Percentiles rank a stretch among this genome's conserved stretches.
Evolutionary conservation across 2,329 filamentous ascomycete genomes (phyloP).

Genomic region (Epichloe typhina): DNA sequence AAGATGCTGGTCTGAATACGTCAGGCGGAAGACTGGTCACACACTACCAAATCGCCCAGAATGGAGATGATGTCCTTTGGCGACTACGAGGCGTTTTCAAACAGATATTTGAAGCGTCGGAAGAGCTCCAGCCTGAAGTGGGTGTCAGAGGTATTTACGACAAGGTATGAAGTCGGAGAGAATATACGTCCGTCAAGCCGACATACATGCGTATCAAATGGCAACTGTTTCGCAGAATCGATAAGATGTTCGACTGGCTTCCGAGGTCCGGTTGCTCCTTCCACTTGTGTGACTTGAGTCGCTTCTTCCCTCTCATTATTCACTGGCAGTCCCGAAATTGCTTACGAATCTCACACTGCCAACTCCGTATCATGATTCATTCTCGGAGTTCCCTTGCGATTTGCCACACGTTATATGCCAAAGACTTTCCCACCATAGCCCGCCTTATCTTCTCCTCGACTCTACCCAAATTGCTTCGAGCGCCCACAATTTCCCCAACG

Average conservation of each 20-base stretch:
- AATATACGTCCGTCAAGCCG: not conserved
- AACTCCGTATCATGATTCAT: not conserved
- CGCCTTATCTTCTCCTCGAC: no score
- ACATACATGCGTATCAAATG: no score
- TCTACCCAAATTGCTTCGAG: not conserved
- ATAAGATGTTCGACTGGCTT: not conserved
- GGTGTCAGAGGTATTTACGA: constrained; percentile 2
- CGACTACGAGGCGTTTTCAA: constrained; percentile 43
- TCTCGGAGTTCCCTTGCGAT: not conserved
- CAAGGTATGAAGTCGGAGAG: not conserved
- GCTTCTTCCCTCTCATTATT: not conserved
- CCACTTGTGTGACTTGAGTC: constrained; percentile 3
- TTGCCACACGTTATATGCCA: not conserved
- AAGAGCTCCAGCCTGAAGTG: not conserved
- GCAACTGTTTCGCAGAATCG: not conserved
- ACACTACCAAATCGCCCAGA: constrained; percentile 49
- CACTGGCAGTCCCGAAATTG: not conserved
- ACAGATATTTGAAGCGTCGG: constrained; percentile 15
- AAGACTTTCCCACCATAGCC: not conserved
- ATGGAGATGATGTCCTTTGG: constrained; percentile 44
- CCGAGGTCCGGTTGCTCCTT: constrained; percentile 1
- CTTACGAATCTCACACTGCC: not conserved
- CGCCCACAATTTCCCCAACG: not conserved
- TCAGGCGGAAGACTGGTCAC: constrained; percentile 30
- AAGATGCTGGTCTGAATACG: constrained; percentile 29